A percentile compares a stretch with the other conserved stretches of the same genome.
phyloP scores from a whole-genome alignment of 495 filamentous ascomycete genomes.

The Aspergillus bertholletiae region DNA sequence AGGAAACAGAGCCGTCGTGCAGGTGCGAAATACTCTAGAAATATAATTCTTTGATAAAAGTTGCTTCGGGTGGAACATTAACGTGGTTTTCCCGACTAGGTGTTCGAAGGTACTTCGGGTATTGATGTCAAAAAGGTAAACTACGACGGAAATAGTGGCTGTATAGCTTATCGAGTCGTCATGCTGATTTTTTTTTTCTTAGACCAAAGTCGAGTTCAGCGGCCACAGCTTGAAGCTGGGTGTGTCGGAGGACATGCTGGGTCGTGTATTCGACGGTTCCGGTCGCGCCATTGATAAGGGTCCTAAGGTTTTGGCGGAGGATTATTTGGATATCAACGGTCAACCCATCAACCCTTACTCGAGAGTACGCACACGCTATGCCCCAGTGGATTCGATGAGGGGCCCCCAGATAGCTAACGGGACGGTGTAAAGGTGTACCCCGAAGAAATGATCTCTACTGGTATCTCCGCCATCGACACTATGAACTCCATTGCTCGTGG shows the following conservation, averaged over 20 bases:
- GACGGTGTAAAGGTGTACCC: conserved; percentile 71
- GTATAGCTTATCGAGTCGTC: neutral
- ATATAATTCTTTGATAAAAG: neutral
- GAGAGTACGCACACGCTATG: conserved; percentile 55
- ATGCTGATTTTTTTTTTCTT: conserved; percentile 20
- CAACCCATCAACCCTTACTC: conserved; percentile 99
- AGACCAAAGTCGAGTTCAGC: conserved; percentile 96
- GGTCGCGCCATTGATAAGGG: conserved; percentile 98
- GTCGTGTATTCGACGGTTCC: conserved; percentile 97
- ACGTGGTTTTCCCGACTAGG: conserved; percentile 49
- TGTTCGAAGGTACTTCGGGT: conserved; percentile 95
- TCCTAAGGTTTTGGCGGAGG: conserved; percentile 95
- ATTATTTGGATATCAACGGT: conserved; percentile 98
- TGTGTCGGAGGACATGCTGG: conserved; percentile 99
- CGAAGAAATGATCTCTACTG: conserved; percentile 99
- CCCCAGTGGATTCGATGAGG: neutral
- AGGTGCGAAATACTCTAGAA: conserved; percentile 48
- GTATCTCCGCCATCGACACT: conserved; percentile 98
- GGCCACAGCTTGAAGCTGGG: conserved; percentile 96
- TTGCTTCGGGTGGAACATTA: conserved; percentile 17
- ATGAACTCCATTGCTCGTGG: conserved; percentile 99
- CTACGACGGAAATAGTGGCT: neutral
- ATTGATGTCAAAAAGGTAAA: conserved; percentile 96
- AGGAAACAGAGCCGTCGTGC: conserved; percentile 91
- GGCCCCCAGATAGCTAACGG: conserved; percentile 15